These are phyloP conservation scores for Fusarium lyarnte DNA, from an alignment of 2,329 filamentous ascomycete genomes.

Conservation along the genomic window DNA sequence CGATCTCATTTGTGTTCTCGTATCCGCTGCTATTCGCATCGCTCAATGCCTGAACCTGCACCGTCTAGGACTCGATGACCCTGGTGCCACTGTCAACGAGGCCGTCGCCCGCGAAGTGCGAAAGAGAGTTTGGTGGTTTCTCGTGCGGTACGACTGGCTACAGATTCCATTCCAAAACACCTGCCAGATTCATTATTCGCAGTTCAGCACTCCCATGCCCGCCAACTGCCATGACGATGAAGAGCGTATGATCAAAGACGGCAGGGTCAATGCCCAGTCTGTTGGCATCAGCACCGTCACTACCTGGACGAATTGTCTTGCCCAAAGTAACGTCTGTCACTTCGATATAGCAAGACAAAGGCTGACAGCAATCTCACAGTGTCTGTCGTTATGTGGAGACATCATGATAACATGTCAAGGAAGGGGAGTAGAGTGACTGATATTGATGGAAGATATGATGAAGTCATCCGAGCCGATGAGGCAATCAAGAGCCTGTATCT, in stretches of 20 bases:
- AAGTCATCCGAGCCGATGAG: not conserved
- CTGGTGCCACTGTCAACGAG: rapidly evolving
- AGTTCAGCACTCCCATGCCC: not conserved
- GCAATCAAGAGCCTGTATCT: not conserved
- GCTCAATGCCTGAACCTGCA: not conserved
- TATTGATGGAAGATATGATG: not conserved
- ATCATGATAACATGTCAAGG: not conserved
- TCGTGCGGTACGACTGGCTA: slow-evolving; percentile 7
- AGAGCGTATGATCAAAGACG: not conserved
- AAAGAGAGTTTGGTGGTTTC: slow-evolving; percentile 3
- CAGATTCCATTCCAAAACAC: slow-evolving; percentile 5
- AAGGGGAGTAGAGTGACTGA: rapidly evolving
- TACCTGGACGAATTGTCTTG: not conserved
- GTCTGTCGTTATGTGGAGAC: not conserved
- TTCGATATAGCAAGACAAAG: rapidly evolving
- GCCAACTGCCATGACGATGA: not conserved
- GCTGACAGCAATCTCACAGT: not conserved
- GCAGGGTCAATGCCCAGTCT: rapidly evolving
- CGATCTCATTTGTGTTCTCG: not conserved
- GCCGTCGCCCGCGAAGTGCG: not conserved
- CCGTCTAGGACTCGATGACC: not conserved
- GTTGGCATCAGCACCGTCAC: not conserved
- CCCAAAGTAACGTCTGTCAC: not conserved
- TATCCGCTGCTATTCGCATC: not conserved
- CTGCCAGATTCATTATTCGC: not conserved